Conservation (phyloP, 1,284 basidiomycete genomes). For the Baeospora myosura region DNA sequence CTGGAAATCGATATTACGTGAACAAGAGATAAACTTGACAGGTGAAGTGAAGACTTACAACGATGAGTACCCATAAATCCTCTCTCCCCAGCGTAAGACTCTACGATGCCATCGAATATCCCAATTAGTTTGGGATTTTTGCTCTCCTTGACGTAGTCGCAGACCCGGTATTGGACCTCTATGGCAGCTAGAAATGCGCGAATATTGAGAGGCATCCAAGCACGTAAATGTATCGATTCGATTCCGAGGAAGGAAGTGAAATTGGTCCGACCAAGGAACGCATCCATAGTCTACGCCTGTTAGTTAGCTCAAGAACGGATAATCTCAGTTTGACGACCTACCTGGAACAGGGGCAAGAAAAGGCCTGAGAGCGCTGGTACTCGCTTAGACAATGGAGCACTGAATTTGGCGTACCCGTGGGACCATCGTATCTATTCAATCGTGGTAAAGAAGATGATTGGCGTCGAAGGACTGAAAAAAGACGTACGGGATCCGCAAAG, state of each 20-base stretch:
- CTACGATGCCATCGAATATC: constrained; percentile 11
- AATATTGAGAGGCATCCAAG: constrained; percentile 12
- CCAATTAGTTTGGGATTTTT: constrained; percentile 7
- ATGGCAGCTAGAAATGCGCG: constrained; percentile 11
- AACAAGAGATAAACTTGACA: not conserved
- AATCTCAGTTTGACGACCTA: constrained; percentile 8
- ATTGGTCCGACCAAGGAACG: constrained; percentile 3
- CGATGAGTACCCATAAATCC: constrained; percentile 14
- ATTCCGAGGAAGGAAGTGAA: constrained; percentile 11
- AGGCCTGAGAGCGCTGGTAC: constrained; percentile 11
- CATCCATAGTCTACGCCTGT: not conserved
- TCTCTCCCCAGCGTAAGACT: constrained; percentile 10
- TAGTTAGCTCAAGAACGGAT: not conserved
- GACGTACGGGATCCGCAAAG: constrained; percentile 1
- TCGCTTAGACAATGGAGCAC: constrained; percentile 9
- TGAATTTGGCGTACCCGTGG: constrained; percentile 11
- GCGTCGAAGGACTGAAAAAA: not conserved
- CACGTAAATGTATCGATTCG: constrained; percentile 10
- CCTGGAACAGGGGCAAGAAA: constrained; percentile 10
- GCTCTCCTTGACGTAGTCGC: constrained; percentile 7
- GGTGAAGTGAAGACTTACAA: constrained; percentile 2
- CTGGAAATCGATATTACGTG: not conserved
- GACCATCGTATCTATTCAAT: too few relatives aligned
- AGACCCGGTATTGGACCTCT: constrained; percentile 7
- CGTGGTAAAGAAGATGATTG: not conserved